These are phyloP conservation scores for Lenwebbia sp. DNA, from an alignment of 345 rosid genomes.

Conservation along the genomic window DNA sequence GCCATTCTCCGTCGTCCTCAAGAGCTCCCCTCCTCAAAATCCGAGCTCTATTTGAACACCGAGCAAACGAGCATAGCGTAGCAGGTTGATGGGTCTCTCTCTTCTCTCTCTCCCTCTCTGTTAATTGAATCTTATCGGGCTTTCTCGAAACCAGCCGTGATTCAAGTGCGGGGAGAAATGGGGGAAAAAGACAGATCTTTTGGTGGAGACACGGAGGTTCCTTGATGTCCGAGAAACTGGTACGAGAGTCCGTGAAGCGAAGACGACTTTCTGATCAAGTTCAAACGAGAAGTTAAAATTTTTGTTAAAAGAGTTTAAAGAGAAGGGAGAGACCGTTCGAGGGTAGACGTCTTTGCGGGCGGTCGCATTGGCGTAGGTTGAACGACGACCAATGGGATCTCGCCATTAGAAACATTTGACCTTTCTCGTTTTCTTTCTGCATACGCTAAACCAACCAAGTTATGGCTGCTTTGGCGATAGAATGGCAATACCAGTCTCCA, in stretches of 20 bases:
- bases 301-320: background rate
- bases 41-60: background rate
- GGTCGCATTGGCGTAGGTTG: background rate
- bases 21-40: background rate
- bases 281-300: background rate
- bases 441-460: background rate
- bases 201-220: background rate
- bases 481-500: too few species aligned
- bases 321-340: background rate
- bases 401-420: background rate
- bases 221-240: background rate
- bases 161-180: background rate
- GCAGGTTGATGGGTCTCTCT: background rate
- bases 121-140: background rate
- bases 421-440: background rate
- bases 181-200: background rate
- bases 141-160: background rate
- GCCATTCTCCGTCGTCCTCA: constrained; percentile 2
- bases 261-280: background rate
- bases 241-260: constrained; percentile 19
- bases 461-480: background rate
- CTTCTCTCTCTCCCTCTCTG: background rate
- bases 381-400: background rate
- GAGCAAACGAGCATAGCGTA: background rate
- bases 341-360: background rate